Percentiles rank a stretch among this genome's conserved stretches.
Conservation (phyloP, 768 basidiomycete genomes). For the Mycena pura region DNA sequence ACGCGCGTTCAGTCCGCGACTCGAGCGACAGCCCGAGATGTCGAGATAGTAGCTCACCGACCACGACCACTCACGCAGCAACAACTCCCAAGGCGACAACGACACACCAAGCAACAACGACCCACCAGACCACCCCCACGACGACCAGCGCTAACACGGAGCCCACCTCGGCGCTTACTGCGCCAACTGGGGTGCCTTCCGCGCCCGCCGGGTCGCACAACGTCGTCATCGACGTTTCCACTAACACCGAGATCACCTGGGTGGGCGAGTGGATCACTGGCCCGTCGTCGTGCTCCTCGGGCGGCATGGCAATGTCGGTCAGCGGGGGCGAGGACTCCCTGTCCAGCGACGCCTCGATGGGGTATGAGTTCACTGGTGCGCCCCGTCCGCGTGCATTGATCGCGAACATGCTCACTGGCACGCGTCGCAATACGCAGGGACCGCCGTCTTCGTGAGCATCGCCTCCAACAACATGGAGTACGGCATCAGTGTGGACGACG, state of each 20-base stretch:
- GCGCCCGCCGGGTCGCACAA: constrained; percentile 3
- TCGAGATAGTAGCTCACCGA: not conserved
- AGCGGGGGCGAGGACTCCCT: too few relatives aligned
- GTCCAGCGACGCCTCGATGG: not conserved
- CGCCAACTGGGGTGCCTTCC: not conserved
- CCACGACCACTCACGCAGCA: not conserved
- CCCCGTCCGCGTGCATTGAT: not conserved
- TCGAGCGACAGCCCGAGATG: not conserved
- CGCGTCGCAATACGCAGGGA: not conserved
- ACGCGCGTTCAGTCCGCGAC: not conserved
- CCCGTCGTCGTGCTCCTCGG: not conserved
- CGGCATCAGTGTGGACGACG: not conserved
- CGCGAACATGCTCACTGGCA: not conserved
- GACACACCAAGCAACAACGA: not conserved
- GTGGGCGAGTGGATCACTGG: not conserved
- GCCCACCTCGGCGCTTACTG: not conserved
- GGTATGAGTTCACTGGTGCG: not conserved
- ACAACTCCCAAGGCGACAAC: not conserved
- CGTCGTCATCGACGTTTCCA: not conserved
- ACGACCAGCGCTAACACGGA: not conserved
- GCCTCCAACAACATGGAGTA: constrained; percentile 1
- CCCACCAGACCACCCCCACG: not conserved
- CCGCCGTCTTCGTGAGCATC: not conserved
- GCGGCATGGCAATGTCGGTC: not conserved
- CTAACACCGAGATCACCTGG: not conserved